Percentiles rank a stretch among this genome's conserved stretches.
phyloP scores from a whole-genome alignment of 805 yeast genomes.

The Naumovozyma baii region DNA sequence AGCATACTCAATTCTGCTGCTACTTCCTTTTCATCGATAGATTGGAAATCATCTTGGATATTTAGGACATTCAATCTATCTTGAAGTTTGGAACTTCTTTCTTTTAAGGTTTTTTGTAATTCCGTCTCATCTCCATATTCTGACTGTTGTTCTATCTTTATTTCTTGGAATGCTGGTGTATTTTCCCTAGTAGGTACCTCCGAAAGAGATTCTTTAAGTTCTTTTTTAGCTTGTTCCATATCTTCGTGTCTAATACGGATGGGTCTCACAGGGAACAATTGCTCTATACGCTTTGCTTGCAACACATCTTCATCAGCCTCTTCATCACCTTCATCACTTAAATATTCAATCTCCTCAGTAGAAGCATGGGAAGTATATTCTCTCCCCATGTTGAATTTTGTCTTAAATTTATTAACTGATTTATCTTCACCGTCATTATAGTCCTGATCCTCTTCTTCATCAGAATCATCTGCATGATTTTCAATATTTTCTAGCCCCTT shows the following conservation, averaged over 20 bases:
- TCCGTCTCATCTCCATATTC: constrained; percentile 5
- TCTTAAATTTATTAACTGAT: constrained; percentile 4
- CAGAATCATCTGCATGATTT: constrained; percentile 26
- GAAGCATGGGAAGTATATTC: constrained; percentile 41
- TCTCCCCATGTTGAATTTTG: constrained; percentile 50
- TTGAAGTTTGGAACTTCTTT: constrained; percentile 22
- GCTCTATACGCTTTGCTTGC: constrained; percentile 22
- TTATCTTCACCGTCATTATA: constrained; percentile 13
- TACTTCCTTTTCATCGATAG: constrained; percentile 29
- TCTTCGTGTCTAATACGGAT: constrained; percentile 40
- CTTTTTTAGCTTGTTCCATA: constrained; percentile 28
- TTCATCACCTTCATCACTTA: constrained; percentile 12
- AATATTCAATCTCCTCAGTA: constrained; percentile 12
- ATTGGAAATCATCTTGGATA: constrained; percentile 21
- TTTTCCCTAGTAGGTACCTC: constrained; percentile 20
- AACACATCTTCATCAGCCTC: constrained; percentile 21
- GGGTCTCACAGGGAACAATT: constrained; percentile 63
- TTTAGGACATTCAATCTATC: constrained; percentile 23
- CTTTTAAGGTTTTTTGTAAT: constrained; percentile 11
- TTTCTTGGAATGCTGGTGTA: constrained; percentile 16
- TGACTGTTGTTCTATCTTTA: constrained; percentile 16
- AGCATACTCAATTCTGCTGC: constrained; percentile 30
- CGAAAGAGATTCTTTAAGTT: constrained; percentile 22
- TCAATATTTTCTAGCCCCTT: constrained; percentile 18
- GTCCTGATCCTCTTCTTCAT: constrained; percentile 38